Percentiles rank a stretch among this genome's conserved stretches.
Evolutionary conservation across 352 stramenopile genomes (phyloP).

Genomic region (Pythium angustatum): DNA sequence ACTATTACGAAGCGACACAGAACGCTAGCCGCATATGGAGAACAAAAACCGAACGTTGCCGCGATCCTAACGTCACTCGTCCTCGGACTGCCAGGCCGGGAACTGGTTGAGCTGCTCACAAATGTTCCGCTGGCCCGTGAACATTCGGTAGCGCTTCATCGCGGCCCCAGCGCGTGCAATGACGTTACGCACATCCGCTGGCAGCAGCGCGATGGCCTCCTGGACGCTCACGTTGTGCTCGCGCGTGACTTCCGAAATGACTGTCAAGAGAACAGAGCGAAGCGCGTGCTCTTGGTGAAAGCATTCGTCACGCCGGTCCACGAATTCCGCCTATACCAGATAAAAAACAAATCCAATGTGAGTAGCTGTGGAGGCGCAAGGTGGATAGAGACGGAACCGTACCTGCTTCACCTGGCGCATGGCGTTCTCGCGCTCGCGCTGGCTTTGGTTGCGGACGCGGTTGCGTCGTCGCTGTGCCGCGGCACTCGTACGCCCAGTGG

Average conservation of each 20-base stretch:
- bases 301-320: slow-evolving; percentile 9
- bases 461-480: slow-evolving; percentile 2
- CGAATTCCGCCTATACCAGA: slow-evolving; percentile 7
- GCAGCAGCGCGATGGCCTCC: slow-evolving; percentile 10
- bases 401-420: slow-evolving; percentile 28
- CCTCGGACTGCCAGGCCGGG: slow-evolving; percentile 7
- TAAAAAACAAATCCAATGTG: not conserved
- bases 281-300: slow-evolving; percentile 13
- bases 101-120: slow-evolving; percentile 24
- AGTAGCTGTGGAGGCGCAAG: not conserved
- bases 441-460: slow-evolving; percentile 17
- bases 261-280: not conserved
- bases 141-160: slow-evolving; percentile 19
- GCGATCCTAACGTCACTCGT: not conserved
- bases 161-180: slow-evolving; percentile 8
- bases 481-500: not conserved
- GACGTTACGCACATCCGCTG: slow-evolving; percentile 3
- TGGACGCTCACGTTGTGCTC: not conserved
- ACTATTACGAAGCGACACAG: no score
- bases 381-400: not conserved
- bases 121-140: slow-evolving; percentile 27
- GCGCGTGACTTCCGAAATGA: not conserved
- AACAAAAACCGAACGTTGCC: no score
- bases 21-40: no score
- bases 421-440: slow-evolving; percentile 27